phyloP scores from a whole-genome alignment of 2,329 filamentous ascomycete genomes.

The Talaromyces sp. region DNA sequence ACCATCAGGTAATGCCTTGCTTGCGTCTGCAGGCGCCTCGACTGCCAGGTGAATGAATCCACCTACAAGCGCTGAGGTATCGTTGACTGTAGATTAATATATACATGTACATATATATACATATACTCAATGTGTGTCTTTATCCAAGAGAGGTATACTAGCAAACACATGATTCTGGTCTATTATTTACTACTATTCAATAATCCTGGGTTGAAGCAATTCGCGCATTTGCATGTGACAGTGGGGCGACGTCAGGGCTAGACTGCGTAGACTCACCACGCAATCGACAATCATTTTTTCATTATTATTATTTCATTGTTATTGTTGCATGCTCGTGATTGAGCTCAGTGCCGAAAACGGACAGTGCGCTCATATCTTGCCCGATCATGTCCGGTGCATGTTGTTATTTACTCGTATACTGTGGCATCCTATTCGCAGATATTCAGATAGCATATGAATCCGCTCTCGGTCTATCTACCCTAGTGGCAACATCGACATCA shows the following conservation, averaged over 20 bases:
- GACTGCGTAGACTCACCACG: background rate
- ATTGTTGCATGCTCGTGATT: background rate
- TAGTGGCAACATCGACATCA: background rate
- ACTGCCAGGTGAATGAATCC: no score
- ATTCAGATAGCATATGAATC: no score
- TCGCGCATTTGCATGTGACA: slow-evolving; percentile 9
- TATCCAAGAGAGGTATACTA: no score
- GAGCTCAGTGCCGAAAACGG: background rate
- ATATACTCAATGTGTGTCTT: no score
- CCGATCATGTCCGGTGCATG: background rate
- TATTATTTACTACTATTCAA: background rate
- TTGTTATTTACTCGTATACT: background rate
- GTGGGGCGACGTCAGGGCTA: background rate
- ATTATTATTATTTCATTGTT: background rate
- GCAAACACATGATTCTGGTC: no score
- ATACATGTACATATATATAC: no score
- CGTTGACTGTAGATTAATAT: no score
- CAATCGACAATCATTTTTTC: background rate
- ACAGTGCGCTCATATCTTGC: background rate
- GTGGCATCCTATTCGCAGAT: no score
- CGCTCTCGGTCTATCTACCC: no score
- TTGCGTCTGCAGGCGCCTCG: background rate
- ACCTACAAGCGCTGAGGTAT: no score
- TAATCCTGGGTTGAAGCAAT: background rate
- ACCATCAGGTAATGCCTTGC: background rate